Base-by-base conservation (phyloP, 2,329 filamentous ascomycete species). In the Didymella exigua region DNA sequence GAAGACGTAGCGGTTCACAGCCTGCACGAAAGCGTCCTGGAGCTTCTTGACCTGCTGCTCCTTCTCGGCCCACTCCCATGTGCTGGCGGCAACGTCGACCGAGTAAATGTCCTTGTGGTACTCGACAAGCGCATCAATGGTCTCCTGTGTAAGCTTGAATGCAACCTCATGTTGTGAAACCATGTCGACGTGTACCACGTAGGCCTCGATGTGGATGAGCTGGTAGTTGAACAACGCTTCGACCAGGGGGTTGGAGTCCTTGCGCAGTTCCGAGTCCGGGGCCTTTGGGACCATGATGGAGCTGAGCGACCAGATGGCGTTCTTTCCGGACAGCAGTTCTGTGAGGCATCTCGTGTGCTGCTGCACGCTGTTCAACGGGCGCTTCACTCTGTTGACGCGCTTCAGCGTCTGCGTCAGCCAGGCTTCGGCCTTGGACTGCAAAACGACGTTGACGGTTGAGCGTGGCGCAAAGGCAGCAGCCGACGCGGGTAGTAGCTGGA, bases 151-250 rank as follows among this genome's bases (percentile, higher is more conserved):
- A 71, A 99, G 85, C 84, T 99, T 99, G 85, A 93, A 98, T 65
- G 93, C 95, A 71, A 99, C 92, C 81, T 98, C 95, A 75, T 96
- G 95, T 77, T 93, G 89, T 70, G 96, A 86, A 56, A 99, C 93
- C 92, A 98, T 96, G 81, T 99, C 95, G 77, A 99, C 92, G 77
- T 98, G 93, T 58, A 99, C 95, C 67, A 98, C 93, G 76, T 99
- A 99, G 47, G 95, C 95, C 79, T 98, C 93, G 67, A 98, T 81
- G 75, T 97, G 91, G 71, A 97, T 82, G 72, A 97, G 85, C 80
- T 96, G 89, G 78, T 93, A 95, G 84, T 96, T 96, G 84, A 90
- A 91, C 60, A 97, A 80, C 61, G 90, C 90, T 78, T 97, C 92
- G 64, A 93, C 83, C 62, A 96, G 81, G 40, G 90, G 89, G 73